Conservation (phyloP, 495 filamentous ascomycete genomes). For the Penicillium paxilli region DNA sequence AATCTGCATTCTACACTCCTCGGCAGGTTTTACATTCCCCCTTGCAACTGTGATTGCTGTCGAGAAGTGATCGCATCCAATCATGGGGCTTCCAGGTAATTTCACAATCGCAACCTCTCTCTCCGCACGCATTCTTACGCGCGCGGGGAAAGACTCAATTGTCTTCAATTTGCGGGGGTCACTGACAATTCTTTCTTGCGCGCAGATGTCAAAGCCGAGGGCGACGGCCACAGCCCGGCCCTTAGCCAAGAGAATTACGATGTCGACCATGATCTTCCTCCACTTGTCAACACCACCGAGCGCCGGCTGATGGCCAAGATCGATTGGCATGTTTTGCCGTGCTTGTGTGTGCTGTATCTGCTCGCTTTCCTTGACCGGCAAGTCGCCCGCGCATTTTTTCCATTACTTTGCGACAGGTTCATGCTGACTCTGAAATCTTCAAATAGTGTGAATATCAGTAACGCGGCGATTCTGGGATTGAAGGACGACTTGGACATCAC, state of each 20-base stretch:
- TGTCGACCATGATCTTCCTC: slow-evolving; percentile 27
- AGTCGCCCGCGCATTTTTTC: slow-evolving; percentile 10
- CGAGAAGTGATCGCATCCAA: slow-evolving; percentile 3
- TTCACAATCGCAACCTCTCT: background rate
- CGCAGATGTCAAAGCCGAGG: slow-evolving; percentile 13
- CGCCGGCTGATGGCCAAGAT: slow-evolving; percentile 71
- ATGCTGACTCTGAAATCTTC: slow-evolving; percentile 11
- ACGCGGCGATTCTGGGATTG: slow-evolving; percentile 64
- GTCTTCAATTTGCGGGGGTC: background rate
- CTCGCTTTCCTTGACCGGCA: slow-evolving; percentile 86
- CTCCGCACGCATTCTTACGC: background rate
- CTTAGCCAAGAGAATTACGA: slow-evolving; percentile 2
- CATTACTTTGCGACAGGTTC: background rate
- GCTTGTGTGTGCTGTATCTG: slow-evolving; percentile 78
- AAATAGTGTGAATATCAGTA: slow-evolving; percentile 64
- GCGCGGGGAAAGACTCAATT: background rate
- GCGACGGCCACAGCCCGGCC: slow-evolving; percentile 31
- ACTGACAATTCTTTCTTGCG: background rate
- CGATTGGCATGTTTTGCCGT: slow-evolving; percentile 78
- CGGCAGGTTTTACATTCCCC: background rate
- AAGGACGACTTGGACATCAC: slow-evolving; percentile 60
- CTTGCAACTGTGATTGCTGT: background rate
- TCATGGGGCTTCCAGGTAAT: slow-evolving; percentile 21
- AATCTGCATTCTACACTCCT: background rate
- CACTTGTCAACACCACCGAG: slow-evolving; percentile 60